Evolutionary conservation across 2,329 filamentous ascomycete species (phyloP).

Genomic region (Venturia asperata): DNA sequence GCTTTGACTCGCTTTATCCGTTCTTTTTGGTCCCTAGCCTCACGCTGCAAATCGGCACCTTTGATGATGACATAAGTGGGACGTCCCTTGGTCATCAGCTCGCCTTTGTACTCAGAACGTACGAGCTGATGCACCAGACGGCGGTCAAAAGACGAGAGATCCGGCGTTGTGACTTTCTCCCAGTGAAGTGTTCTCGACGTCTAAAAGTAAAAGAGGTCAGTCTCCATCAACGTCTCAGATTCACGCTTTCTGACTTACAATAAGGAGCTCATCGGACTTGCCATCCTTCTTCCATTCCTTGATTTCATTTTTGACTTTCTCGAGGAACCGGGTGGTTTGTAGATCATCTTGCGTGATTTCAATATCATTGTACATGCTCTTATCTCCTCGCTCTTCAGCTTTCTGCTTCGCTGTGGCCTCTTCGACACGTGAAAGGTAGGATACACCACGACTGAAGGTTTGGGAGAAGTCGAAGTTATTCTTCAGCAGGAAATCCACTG

Average conservation of each 20-base stretch:
- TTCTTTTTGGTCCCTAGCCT: conserved; percentile 29
- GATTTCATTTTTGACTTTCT: conserved; percentile 40
- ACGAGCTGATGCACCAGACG: conserved; percentile 60
- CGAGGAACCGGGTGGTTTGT: conserved; percentile 47
- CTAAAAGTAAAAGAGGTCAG: not conserved
- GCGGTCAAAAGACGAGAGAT: conserved; percentile 48
- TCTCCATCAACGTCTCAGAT: not conserved
- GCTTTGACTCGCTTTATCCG: conserved; percentile 35
- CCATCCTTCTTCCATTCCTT: conserved; percentile 39
- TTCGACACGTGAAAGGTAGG: conserved; percentile 56
- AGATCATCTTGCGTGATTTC: conserved; percentile 46
- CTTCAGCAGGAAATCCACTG: conserved; percentile 53
- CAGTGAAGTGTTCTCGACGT: conserved; percentile 13
- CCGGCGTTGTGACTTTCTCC: not conserved
- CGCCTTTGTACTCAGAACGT: conserved; percentile 50
- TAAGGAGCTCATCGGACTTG: conserved; percentile 20
- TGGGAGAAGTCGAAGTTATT: conserved; percentile 53
- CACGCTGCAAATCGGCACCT: conserved; percentile 36
- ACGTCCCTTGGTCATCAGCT: conserved; percentile 36
- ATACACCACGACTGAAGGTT: conserved; percentile 51
- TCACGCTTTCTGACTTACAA: not conserved
- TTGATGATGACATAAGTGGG: conserved; percentile 39
- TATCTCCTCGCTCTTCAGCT: conserved; percentile 38
- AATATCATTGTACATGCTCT: conserved; percentile 38
- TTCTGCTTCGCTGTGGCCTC: conserved; percentile 42